phyloP scores from a whole-genome alignment of 169 alveolate species.

The Cyclospora cayetanensis region DNA sequence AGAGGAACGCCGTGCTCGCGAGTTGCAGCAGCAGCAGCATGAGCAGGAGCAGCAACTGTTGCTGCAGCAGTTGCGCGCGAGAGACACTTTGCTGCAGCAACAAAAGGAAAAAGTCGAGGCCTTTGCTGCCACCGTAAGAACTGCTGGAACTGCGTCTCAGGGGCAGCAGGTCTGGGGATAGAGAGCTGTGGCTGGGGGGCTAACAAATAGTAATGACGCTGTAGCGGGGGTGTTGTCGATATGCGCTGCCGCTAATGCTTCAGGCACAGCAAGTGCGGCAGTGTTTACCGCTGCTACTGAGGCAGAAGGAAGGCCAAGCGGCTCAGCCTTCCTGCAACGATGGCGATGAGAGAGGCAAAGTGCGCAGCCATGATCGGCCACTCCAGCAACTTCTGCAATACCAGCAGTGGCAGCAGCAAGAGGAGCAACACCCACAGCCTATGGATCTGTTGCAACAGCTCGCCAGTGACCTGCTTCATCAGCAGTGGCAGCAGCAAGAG shows the following conservation, averaged over 20 bases:
- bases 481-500: background rate
- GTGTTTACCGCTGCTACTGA: background rate
- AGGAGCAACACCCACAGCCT: background rate
- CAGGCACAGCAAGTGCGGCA: constrained; percentile 45
- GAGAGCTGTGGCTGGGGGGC: no score
- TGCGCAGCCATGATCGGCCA: background rate
- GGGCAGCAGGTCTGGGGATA: no score
- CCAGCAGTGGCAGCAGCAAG: background rate
- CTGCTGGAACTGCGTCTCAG: no score
- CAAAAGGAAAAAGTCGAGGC: constrained; percentile 25
- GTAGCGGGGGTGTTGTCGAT: no score
- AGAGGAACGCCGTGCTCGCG: constrained; percentile 29
- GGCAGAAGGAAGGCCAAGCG: background rate
- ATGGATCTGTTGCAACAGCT: background rate
- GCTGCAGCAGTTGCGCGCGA: constrained; percentile 27
- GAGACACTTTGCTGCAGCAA: constrained; percentile 17
- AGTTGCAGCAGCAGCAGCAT: constrained; percentile 34
- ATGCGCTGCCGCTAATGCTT: background rate
- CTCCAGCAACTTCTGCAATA: background rate
- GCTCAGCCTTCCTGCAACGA: background rate
- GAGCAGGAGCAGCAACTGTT: constrained; percentile 25
- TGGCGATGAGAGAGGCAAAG: background rate
- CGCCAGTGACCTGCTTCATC: background rate
- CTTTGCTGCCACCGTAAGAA: constrained; percentile 2
- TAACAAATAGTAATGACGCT: no score